These are phyloP conservation scores for Colletotrichum lini DNA, from an alignment of 2,329 filamentous ascomycete species.

Conservation along the genomic window DNA sequence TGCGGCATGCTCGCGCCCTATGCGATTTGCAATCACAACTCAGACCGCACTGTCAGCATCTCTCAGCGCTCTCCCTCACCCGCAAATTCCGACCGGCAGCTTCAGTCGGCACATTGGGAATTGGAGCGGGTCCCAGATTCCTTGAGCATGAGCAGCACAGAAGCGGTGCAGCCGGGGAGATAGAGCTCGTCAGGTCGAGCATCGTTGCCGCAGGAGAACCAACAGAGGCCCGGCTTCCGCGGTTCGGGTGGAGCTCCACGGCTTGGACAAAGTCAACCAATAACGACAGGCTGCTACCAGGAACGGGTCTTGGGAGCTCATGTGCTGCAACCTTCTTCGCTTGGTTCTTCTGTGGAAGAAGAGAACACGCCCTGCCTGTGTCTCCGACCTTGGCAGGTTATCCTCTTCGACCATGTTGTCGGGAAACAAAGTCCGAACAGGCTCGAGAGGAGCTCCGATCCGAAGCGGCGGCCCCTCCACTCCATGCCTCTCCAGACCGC, in stretches of 20 bases:
- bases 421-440: constrained; percentile 29
- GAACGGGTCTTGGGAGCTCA: constrained; percentile 1
- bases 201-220: constrained; percentile 4
- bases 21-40: not conserved
- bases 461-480: constrained; percentile 28
- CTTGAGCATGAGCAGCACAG: not conserved
- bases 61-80: not conserved
- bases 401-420: not conserved
- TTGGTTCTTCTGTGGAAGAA: not conserved
- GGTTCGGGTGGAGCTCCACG: constrained; percentile 38
- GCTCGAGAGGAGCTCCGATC: constrained; percentile 35
- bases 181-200: not conserved
- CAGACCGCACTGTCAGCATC: constrained; percentile 5
- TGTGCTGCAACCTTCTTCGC: not conserved
- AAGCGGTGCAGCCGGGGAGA: not conserved
- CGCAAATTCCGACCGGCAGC: not conserved
- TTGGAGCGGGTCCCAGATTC: not conserved
- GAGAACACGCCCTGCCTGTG: not conserved
- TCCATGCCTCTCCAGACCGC: not conserved
- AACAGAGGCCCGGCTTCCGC: constrained; percentile 10
- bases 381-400: not conserved
- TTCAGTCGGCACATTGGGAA: constrained; percentile 1
- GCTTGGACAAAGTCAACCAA: not conserved
- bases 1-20: no score
- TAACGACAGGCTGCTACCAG: not conserved